Evolutionary conservation across 352 stramenopile genomes (phyloP).

Genomic region (Pythium pyrilobum): DNA sequence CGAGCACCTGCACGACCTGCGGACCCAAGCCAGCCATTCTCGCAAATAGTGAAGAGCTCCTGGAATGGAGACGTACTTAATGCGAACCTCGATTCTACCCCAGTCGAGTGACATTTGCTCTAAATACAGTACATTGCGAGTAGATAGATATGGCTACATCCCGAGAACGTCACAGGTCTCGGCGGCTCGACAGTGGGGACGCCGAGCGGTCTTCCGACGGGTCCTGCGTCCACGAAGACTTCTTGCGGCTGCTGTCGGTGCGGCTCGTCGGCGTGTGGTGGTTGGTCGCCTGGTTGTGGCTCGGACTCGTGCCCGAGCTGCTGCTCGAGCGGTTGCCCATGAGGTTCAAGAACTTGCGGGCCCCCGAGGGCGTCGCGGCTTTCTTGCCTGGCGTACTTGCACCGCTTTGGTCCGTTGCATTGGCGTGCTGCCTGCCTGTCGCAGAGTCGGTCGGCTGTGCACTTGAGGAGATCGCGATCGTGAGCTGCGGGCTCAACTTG

Average conservation of each 20-base stretch:
- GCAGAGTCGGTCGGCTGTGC: background rate
- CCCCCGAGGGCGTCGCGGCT: background rate
- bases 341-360: slow-evolving; percentile 19
- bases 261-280: background rate
- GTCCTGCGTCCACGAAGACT: background rate
- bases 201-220: slow-evolving; percentile 1
- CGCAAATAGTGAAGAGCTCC: background rate
- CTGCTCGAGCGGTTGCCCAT: slow-evolving; percentile 6
- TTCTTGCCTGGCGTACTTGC: slow-evolving; percentile 9
- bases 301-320: background rate
- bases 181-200: background rate
- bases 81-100: background rate
- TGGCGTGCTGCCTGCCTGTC: background rate
- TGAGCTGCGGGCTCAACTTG: slow-evolving; percentile 3
- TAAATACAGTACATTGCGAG: background rate
- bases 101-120: background rate
- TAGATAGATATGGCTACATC: slow-evolving; percentile 4
- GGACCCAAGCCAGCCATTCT: slow-evolving; percentile 41
- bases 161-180: background rate
- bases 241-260: background rate
- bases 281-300: background rate
- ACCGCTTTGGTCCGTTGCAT: background rate
- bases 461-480: background rate
- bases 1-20: slow-evolving; percentile 72
- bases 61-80: slow-evolving; percentile 3